Evolutionary conservation across 108 stramenopile genomes (phyloP), one percentile per base, ranked within the genome.

Genomic region (Cyclotella kingstonii): DNA sequence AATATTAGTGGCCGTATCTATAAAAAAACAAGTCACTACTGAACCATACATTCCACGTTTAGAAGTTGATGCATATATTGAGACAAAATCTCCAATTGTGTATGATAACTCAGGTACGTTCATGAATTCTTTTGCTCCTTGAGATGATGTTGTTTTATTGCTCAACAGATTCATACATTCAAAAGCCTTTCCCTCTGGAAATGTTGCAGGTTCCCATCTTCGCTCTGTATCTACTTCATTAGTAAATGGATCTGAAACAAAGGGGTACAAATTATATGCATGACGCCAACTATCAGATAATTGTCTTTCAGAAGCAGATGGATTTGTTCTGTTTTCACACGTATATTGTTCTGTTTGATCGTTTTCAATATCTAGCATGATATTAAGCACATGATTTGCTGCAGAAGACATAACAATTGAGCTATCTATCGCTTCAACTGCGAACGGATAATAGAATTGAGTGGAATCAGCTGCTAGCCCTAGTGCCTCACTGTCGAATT

Each of bases 1-100:
- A 22, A 93, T 70, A 44, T 90, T 89, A 10, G 87, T 79, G 8
- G 92, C 89, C 2, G 92, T 93, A 50, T 93, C 92, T 29, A 93
- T 71, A 61, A 93, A 93, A 44, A 89, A 93, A 44, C 85, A 86
- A 7, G 87, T 90, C 7, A 80, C 78, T 0, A 93, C 66, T 5
- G 82, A 78, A 31, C 71, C 84, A 64, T 70, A 93, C 50, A 42
- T 55, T 30, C 38, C 46, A 30, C 56, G 50, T 40, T 68, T 68
- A 2, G 51, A 23, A 2, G 49, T 41, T 17, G 59, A 69, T 40
- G 67, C 68, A 48, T 81, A 87, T 2, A 50, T 60, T 19, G 62
- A 61, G 3, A 70, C 68, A 74, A 93, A 93, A 58, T 88, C 84
- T 4, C 87, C 86, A 35, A 93, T 48, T 17, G 85, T 88, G 39